Base-by-base conservation (phyloP, 257 asterid species). In the Fraxinus quadrangulata region DNA sequence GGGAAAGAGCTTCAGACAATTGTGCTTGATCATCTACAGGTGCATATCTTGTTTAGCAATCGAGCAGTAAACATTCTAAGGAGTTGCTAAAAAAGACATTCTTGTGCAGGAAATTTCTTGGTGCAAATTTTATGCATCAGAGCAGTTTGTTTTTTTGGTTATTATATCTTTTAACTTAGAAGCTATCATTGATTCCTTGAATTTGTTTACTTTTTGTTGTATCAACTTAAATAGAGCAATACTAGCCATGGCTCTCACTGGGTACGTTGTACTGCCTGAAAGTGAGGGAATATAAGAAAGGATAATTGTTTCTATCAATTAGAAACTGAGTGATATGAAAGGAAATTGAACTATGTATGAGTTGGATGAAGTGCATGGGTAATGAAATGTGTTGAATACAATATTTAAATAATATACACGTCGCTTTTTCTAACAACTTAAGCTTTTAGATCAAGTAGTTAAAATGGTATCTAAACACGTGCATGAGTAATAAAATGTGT, bases 1-100 rank as follows among this genome's bases (percentile, higher is more conserved):
- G 99, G 97, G 75, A 93, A 91, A 84, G 99, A 96, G 85, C 97
- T 96, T 83, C 99, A 93, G 82, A 81, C 84, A 42, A 80, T 92
- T 75, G 90, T 88, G 77, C 93, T 90, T 78, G 94, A 90, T 86
- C 97, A 96, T 85, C 90, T 93, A 34, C 97, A 93, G 97, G 99
- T 95, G 77, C 26, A 66, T 56, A 51, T 76, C 74, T 68, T 68
- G 45, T 63, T 72, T 67, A 61, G 77, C 61, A 66, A 11, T 23
- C 8, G 2, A 63, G 8, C 69, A 63, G 19, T 63, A 26, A 9
- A 26, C 37, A 72, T 79, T 21, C 66, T 30, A 75, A 28, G 19
- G 19, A 67, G 63, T 67, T 28, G 40, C 42, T 69, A 72, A 39
- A 72, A 77, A 14, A 61, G 47, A 40, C 49, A 17, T 47, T 47